phyloP scores from a whole-genome alignment of 139 green algal genomes.

The Penium margaritaceum region DNA sequence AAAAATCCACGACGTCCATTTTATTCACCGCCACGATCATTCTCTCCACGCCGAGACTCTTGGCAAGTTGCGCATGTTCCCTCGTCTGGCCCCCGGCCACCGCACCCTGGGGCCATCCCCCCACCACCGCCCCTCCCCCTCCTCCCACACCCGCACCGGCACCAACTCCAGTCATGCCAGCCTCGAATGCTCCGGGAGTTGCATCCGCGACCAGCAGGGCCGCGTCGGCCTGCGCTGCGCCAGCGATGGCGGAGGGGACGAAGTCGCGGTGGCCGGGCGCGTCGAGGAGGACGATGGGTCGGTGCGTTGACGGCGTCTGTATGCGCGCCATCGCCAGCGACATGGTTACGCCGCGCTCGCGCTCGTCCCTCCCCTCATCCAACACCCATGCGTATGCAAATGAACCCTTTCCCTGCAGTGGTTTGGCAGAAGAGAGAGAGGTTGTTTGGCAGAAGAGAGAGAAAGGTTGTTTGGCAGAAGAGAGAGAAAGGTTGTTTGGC shows the following conservation, averaged over 20 bases:
- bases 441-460: too few species aligned
- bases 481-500: too few species aligned
- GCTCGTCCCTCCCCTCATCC: constrained; percentile 75
- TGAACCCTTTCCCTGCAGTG: constrained; percentile 70
- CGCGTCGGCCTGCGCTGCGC: constrained; percentile 72
- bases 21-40: constrained; percentile 94
- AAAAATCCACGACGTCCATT: constrained; percentile 66
- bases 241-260: constrained; percentile 90
- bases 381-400: constrained; percentile 94
- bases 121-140: too few species aligned
- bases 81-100: constrained; percentile 88
- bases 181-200: constrained; percentile 83
- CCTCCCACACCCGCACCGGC: constrained; percentile 49
- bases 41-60: constrained; percentile 79
- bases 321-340: constrained; percentile 91
- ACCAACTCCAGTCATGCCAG: constrained; percentile 62
- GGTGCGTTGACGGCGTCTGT: too few species aligned
- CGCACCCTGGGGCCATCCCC: too few species aligned
- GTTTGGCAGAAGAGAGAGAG: not conserved
- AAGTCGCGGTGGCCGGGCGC: constrained; percentile 95
- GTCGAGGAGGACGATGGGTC: constrained; percentile 73
- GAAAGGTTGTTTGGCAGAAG: too few species aligned
- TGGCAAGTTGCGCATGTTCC: constrained; percentile 87
- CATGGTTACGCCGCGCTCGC: constrained; percentile 83
- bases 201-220: constrained; percentile 91